Percentiles rank a stretch among this genome's conserved stretches.
Evolutionary conservation across 2,329 filamentous ascomycete species (phyloP).

Genomic region (Calonectria hongkongensis): DNA sequence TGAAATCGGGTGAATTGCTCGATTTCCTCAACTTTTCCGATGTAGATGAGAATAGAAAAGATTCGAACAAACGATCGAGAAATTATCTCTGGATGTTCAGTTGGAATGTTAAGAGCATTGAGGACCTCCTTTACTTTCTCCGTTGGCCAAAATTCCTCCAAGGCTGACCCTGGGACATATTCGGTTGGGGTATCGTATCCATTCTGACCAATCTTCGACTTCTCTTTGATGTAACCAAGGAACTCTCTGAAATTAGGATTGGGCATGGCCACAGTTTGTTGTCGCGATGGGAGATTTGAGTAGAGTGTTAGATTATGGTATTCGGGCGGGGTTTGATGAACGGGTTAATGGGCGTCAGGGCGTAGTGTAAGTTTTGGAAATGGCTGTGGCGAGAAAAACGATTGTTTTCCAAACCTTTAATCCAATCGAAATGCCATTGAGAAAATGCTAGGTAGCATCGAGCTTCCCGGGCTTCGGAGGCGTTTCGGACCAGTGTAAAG

Average conservation of each 20-base stretch:
- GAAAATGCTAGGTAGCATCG: no score
- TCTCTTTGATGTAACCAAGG: background rate
- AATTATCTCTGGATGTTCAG: background rate
- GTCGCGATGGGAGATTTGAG: no score
- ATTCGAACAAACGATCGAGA: background rate
- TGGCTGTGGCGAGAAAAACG: no score
- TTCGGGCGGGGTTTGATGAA: background rate
- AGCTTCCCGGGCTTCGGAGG: no score
- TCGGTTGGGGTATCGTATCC: background rate
- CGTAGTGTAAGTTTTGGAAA: no score
- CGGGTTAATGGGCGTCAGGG: no score
- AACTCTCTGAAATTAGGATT: background rate
- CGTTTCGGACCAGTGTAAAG: no score
- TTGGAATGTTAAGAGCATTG: background rate
- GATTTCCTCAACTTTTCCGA: conserved; percentile 2
- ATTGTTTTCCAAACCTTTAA: no score
- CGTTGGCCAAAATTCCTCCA: conserved; percentile 2
- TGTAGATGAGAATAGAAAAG: conserved; percentile 31
- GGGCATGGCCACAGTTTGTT: background rate
- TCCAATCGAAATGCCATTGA: no score
- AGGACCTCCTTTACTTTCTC: background rate
- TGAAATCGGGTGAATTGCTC: background rate
- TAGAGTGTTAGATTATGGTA: background rate
- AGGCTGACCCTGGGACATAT: background rate
- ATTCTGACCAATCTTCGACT: background rate